Evolutionary conservation across 1,284 basidiomycete genomes (phyloP).

Genomic region (Leucoagaricus sp.): DNA sequence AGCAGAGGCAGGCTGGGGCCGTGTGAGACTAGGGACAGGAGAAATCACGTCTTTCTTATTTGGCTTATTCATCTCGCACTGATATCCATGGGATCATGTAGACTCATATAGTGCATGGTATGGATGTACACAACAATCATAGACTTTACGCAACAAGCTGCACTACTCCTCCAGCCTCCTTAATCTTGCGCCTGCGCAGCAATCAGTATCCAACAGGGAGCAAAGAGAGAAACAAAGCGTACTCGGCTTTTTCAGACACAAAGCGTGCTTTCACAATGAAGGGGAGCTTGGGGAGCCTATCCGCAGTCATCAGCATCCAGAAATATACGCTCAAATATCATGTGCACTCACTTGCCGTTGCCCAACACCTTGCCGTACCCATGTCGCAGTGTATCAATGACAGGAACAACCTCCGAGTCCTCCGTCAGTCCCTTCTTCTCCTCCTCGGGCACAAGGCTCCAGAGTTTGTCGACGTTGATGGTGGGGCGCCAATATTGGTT

Average conservation of each 20-base stretch:
- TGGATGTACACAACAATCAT: slow-evolving; percentile 22
- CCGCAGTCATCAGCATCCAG: not conserved
- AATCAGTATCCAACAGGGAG: slow-evolving; percentile 2
- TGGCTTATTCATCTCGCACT: slow-evolving; percentile 8
- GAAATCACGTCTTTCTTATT: slow-evolving; percentile 4
- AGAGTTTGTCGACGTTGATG: slow-evolving; percentile 97
- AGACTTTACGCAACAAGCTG: slow-evolving; percentile 80
- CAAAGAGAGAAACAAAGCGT: slow-evolving; percentile 33
- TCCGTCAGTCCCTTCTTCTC: slow-evolving; percentile 75
- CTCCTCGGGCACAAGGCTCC: slow-evolving; percentile 76
- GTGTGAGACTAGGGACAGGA: slow-evolving; percentile 17
- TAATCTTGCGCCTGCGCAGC: slow-evolving; percentile 71
- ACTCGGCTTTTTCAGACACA: slow-evolving; percentile 90
- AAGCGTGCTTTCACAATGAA: slow-evolving; percentile 97
- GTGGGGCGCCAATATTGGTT: slow-evolving; percentile 91
- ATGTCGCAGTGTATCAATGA: slow-evolving; percentile 84
- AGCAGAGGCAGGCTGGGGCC: slow-evolving; percentile 17
- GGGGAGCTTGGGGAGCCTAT: slow-evolving; percentile 76
- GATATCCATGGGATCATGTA: slow-evolving; percentile 16
- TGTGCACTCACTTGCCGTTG: slow-evolving; percentile 70
- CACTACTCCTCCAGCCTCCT: slow-evolving; percentile 93
- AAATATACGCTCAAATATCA: slow-evolving; percentile 4
- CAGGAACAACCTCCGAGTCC: slow-evolving; percentile 80
- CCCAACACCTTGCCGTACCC: slow-evolving; percentile 94
- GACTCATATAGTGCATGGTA: slow-evolving; percentile 22